Evolutionary conservation across 208 protist genomes (phyloP), one percentile per base, ranked within the genome.

Genomic region (Kentomonas sorsogonicus): DNA sequence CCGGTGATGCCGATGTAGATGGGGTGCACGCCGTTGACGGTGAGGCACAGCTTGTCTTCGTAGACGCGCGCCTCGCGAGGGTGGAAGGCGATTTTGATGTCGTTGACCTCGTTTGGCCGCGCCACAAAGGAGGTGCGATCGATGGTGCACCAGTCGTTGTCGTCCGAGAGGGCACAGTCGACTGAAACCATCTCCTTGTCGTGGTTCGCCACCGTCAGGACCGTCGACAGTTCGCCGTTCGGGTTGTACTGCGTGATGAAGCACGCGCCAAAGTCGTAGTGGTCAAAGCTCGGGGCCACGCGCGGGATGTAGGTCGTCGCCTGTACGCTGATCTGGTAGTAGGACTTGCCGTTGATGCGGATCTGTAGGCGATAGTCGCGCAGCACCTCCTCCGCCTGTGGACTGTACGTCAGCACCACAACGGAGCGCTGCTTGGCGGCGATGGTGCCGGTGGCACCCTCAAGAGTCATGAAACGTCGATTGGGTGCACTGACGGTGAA

Each of bases 1-100:
- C 97, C 97, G 30, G 22, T 45, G 26, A 99, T 60, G 13, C 68
- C 62, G 23, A 98, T 70, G 40, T 72, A 78, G 6, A 89, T 70
- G 0, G 85, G 83, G 53, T 89, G 83, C 15, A 93, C 72, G 26
- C 91, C 91, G 65, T 99, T 99, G 30, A 99, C 65, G 50, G 94
- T 48, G 67, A 99, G 90, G 34, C 76, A 76, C 38, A 99, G 63
- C 59, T 77, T 79, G 55, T 95, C 91, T n/a, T 63, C 69, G 74
- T 97, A 98, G 25, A 56, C 61, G 11, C 77, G 80, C 1, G 82
- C 67, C 39, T 96, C 91, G 13, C 46, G 55, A 1, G 97, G 97
- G 46, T 60, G 70, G 64, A 99, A 99, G 38, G 44, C 62, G 20
- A 98, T 63, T 41, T 59, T 65, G 25, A 98, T 38, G 30, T 92